Percentiles rank a stretch among this genome's conserved stretches.
Evolutionary conservation across 2,329 filamentous ascomycete species (phyloP).

Genomic region (Colletotrichum chlorophyti): DNA sequence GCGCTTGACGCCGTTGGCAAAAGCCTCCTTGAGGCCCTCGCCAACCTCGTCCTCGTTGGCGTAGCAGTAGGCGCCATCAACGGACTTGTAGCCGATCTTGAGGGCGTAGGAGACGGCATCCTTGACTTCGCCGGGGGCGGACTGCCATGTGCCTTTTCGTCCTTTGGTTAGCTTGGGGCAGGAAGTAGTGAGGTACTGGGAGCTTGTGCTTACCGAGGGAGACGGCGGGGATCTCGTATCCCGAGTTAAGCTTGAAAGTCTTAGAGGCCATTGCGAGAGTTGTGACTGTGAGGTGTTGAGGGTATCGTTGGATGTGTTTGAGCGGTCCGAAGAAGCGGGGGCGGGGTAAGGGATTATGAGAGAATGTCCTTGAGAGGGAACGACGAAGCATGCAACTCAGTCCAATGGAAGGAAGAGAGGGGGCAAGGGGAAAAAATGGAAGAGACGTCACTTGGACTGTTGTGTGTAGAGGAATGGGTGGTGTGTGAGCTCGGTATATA

Average conservation of each 20-base stretch:
- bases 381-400: background rate
- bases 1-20: constrained; percentile 73
- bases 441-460: constrained; percentile 1
- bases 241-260: constrained; percentile 70
- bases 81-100: constrained; percentile 61
- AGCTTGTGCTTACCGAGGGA: constrained; percentile 59
- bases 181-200: background rate
- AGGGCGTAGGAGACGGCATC: constrained; percentile 66
- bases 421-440: background rate
- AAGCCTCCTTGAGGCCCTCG: constrained; percentile 75
- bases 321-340: constrained; percentile 7
- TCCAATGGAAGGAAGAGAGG: background rate
- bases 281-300: background rate
- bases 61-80: constrained; percentile 80
- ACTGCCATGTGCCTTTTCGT: constrained; percentile 73
- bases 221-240: constrained; percentile 67
- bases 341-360: constrained; percentile 17
- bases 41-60: constrained; percentile 86
- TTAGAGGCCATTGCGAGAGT: constrained; percentile 54
- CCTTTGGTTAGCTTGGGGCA: too few relatives aligned
- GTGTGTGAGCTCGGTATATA: constrained; percentile 17
- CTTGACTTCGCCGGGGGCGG: constrained; percentile 63
- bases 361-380: background rate
- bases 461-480: background rate
- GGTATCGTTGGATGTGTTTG: background rate